Conservation (phyloP, 176 grass and related monocot genomes). For the Saccharum officinarum region DNA sequence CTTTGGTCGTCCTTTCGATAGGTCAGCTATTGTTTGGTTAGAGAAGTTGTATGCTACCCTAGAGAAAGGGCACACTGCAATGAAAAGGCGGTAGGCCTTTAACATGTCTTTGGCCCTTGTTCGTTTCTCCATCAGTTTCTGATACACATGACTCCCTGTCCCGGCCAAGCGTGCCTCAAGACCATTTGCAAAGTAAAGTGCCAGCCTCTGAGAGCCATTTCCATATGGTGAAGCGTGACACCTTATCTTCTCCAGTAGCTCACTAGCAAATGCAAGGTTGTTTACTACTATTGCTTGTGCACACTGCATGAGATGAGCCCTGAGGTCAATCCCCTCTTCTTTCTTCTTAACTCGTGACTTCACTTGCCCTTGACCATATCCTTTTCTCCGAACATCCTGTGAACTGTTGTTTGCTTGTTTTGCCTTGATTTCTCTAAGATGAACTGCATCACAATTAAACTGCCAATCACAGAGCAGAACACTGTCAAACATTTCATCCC, state of each 20-base stretch:
- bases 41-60: conserved; percentile 41
- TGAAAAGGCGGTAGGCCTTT: conserved; percentile 40
- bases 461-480: conserved; percentile 42
- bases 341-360: conserved; percentile 39
- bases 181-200: conserved; percentile 52
- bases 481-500: conserved; percentile 53
- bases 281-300: conserved; percentile 46
- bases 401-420: conserved; percentile 28
- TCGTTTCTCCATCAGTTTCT: conserved; percentile 36
- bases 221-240: conserved; percentile 42
- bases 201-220: conserved; percentile 57
- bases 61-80: conserved; percentile 50
- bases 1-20: conserved; percentile 23
- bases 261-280: conserved; percentile 23
- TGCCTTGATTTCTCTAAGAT: conserved; percentile 34
- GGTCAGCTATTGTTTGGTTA: conserved; percentile 56
- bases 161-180: conserved; percentile 70
- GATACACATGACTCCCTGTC: conserved; percentile 47
- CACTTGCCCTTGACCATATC: neutral
- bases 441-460: neutral
- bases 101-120: conserved; percentile 35
- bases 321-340: conserved; percentile 42
- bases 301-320: conserved; percentile 48
- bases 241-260: conserved; percentile 56
- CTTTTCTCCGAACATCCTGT: neutral